Percentiles rank a stretch among this genome's conserved stretches.
These are phyloP conservation scores for Aspergillus sp. DNA, from an alignment of 2,329 filamentous ascomycete genomes.

Conservation along the genomic window DNA sequence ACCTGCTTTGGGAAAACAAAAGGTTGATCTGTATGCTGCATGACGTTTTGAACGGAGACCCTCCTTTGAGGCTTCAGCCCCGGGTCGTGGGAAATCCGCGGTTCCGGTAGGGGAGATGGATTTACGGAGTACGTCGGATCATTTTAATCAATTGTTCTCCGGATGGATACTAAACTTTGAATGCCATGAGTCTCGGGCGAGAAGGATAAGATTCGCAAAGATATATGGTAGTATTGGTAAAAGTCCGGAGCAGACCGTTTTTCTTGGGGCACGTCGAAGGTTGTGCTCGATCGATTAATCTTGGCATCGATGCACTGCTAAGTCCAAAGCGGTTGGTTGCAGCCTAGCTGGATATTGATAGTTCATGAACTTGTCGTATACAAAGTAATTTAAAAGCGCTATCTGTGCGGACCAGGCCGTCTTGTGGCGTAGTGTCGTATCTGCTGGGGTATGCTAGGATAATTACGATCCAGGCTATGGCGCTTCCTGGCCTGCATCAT, in stretches of 20 bases:
- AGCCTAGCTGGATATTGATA: no score
- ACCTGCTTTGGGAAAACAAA: neutral
- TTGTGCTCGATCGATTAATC: no score
- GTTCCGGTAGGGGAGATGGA: neutral
- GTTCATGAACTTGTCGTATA: no score
- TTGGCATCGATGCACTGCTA: no score
- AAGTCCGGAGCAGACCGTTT: no score
- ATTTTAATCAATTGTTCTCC: neutral
- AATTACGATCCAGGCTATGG: neutral
- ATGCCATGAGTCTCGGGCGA: neutral
- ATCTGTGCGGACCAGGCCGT: neutral
- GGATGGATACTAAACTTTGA: neutral
- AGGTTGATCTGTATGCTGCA: neutral
- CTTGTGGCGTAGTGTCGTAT: neutral
- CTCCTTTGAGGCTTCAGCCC: neutral
- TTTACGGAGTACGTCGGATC: neutral
- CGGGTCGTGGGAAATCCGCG: neutral
- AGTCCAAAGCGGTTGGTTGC: no score
- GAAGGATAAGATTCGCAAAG: neutral
- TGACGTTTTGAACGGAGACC: neutral
- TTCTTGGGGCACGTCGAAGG: no score
- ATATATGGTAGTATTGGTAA: neutral
- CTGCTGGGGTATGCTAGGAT: neutral
- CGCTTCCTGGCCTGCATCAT: neutral
- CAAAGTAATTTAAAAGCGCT: no score